These are phyloP conservation scores for Acephala macrosclerotiorum DNA, from an alignment of 2,329 filamentous ascomycete species.

Conservation along the genomic window DNA sequence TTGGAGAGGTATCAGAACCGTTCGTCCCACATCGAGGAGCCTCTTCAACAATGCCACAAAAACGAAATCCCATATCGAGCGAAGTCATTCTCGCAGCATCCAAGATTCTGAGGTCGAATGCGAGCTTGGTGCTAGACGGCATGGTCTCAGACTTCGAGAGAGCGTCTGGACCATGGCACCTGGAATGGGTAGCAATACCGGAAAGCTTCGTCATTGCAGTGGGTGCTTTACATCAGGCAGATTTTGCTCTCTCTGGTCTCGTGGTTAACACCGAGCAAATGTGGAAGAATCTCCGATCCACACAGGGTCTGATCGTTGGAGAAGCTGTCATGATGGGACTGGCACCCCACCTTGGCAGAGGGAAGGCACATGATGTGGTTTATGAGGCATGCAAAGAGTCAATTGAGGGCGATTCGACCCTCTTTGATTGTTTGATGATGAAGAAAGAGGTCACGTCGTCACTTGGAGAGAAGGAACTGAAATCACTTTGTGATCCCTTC, in stretches of 20 bases:
- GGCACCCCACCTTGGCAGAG: conserved; percentile 58
- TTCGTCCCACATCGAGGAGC: conserved; percentile 62
- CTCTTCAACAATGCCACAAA: conserved; percentile 65
- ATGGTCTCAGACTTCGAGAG: conserved; percentile 66
- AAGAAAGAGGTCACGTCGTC: conserved; percentile 51
- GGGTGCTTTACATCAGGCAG: conserved; percentile 59
- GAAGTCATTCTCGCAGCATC: conserved; percentile 62
- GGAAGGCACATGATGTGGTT: conserved; percentile 62
- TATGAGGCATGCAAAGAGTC: conserved; percentile 60
- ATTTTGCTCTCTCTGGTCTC: conserved; percentile 59
- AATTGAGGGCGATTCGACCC: conserved; percentile 52
- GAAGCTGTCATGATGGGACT: conserved; percentile 69
- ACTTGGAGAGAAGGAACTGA: conserved; percentile 54
- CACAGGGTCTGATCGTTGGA: conserved; percentile 60
- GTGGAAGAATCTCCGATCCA: conserved; percentile 58
- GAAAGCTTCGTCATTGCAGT: conserved; percentile 60
- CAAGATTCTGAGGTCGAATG: conserved; percentile 60
- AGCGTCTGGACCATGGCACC: conserved; percentile 64
- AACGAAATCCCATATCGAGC: conserved; percentile 64
- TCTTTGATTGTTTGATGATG: conserved; percentile 52
- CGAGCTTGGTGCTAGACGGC: conserved; percentile 58
- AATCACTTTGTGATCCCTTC: conserved; percentile 61
- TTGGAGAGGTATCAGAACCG: conserved; percentile 61
- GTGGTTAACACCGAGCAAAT: conserved; percentile 58
- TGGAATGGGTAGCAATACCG: conserved; percentile 64